A percentile compares a stretch with the other conserved stretches of the same genome.
Evolutionary conservation across 2,329 filamentous ascomycete genomes (phyloP).

Genomic region (Rutstroemia sp.): DNA sequence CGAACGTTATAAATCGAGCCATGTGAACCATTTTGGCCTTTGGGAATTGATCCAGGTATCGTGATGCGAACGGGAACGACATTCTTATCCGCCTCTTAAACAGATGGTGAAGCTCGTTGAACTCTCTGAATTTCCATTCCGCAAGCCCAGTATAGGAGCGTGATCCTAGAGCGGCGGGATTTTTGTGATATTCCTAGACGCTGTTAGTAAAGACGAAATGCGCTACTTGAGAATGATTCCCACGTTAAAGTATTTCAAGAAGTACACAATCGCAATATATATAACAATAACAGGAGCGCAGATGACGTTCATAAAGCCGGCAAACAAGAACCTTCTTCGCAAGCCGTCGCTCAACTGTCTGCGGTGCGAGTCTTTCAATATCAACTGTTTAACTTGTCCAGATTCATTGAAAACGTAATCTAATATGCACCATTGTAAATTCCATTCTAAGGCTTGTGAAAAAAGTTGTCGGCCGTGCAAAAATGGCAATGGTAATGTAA

Average conservation of each 20-base stretch:
- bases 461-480: conserved; percentile 73
- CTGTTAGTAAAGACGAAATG: conserved; percentile 12
- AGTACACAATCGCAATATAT: conserved; percentile 81
- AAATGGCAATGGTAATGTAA: conserved; percentile 81
- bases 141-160: conserved; percentile 88
- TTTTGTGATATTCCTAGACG: conserved; percentile 84
- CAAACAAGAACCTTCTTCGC: conserved; percentile 70
- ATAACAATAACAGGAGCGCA: conserved; percentile 81
- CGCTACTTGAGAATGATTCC: conserved; percentile 26
- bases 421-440: conserved; percentile 79
- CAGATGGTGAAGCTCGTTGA: conserved; percentile 91
- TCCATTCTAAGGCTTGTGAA: conserved; percentile 87
- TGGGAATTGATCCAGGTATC: conserved; percentile 93
- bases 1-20: conserved; percentile 77
- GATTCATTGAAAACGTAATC: conserved; percentile 90
- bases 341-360: conserved; percentile 71
- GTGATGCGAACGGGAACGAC: conserved; percentile 87
- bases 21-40: conserved; percentile 88
- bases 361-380: conserved; percentile 77
- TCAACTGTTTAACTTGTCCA: conserved; percentile 79
- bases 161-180: conserved; percentile 78
- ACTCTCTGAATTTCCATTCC: conserved; percentile 97
- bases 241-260: conserved; percentile 91
- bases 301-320: conserved; percentile 78
- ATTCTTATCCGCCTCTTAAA: conserved; percentile 87